Conservation (phyloP, 2,329 filamentous ascomycete species). For the Mariannaea elegans region DNA sequence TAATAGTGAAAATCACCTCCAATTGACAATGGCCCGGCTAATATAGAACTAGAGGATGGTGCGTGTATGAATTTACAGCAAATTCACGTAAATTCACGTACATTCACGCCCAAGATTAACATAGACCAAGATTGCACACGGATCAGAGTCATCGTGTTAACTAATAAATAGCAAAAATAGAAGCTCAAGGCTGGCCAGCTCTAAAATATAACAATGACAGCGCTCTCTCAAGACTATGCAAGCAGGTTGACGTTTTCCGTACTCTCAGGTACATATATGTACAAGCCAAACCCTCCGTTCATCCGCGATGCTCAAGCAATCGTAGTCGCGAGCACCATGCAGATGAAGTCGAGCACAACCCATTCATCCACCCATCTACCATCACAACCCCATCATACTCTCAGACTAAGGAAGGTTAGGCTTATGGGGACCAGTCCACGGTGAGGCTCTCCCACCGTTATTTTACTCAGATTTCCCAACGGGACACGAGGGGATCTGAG, state of each 20-base stretch:
- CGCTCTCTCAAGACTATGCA: constrained; percentile 35
- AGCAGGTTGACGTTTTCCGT: constrained; percentile 25
- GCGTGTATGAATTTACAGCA: too few species aligned
- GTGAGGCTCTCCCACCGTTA: constrained; percentile 42
- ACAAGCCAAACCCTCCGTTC: not conserved
- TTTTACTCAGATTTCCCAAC: constrained; percentile 37
- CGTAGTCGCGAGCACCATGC: constrained; percentile 38
- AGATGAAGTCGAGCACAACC: not conserved
- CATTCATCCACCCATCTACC: constrained; percentile 2
- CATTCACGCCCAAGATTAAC: too few species aligned
- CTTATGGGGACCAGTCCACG: constrained; percentile 51
- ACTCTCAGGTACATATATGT: constrained; percentile 11
- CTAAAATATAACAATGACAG: constrained; percentile 23
- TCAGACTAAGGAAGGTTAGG: constrained; percentile 31
- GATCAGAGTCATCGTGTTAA: too few species aligned
- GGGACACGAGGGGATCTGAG: constrained; percentile 40
- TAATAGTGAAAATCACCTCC: too few species aligned
- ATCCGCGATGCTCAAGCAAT: constrained; percentile 38
- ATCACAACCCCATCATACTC: constrained; percentile 17
- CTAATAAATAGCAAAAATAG: not conserved
- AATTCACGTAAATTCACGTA: too few species aligned
- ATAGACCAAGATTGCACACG: too few species aligned
- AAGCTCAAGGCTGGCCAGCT: constrained; percentile 15
- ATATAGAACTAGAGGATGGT: too few species aligned
- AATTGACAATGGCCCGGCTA: too few species aligned